A percentile compares a stretch with the other conserved stretches of the same genome.
Evolutionary conservation across 768 basidiomycete species (phyloP).

Genomic region (Leccinum subgranulosum): DNA sequence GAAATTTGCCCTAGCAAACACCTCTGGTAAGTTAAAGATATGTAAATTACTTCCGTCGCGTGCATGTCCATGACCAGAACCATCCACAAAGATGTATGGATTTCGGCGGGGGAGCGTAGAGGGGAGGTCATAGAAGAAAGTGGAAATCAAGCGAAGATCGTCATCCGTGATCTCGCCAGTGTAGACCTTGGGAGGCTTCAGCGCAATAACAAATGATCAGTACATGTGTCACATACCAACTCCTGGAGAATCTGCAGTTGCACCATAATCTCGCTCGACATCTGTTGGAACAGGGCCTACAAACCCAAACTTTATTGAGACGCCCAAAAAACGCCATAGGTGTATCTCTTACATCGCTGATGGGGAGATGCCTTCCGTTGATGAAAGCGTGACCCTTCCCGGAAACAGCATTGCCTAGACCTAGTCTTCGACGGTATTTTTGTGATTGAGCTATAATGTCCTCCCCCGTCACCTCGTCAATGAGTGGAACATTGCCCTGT

Average conservation of each 20-base stretch:
- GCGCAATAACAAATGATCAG: neutral
- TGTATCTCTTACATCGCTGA: constrained; percentile 58
- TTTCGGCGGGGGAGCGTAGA: constrained; percentile 71
- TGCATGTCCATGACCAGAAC: constrained; percentile 24
- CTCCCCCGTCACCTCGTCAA: constrained; percentile 27
- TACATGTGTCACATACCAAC: constrained; percentile 42
- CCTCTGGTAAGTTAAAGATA: constrained; percentile 30
- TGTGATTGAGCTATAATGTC: constrained; percentile 42
- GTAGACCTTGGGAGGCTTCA: constrained; percentile 46
- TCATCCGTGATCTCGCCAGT: constrained; percentile 53
- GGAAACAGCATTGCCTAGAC: constrained; percentile 36
- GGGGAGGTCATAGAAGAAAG: constrained; percentile 90
- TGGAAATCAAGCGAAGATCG: constrained; percentile 48
- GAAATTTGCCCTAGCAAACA: constrained; percentile 37
- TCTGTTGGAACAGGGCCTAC: constrained; percentile 26
- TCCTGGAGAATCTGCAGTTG: constrained; percentile 74
- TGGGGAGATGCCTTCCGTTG: constrained; percentile 77
- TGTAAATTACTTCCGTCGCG: constrained; percentile 8
- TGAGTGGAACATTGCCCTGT: constrained; percentile 18
- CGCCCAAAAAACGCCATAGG: too few species aligned
- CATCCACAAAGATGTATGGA: constrained; percentile 61
- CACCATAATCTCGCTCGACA: constrained; percentile 42
- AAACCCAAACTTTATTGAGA: neutral
- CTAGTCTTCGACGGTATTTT: constrained; percentile 59
- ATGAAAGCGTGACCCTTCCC: constrained; percentile 72